Conservation (phyloP, 192 early-diverging fungal species). For the Thoreauomyces humboldtii region DNA sequence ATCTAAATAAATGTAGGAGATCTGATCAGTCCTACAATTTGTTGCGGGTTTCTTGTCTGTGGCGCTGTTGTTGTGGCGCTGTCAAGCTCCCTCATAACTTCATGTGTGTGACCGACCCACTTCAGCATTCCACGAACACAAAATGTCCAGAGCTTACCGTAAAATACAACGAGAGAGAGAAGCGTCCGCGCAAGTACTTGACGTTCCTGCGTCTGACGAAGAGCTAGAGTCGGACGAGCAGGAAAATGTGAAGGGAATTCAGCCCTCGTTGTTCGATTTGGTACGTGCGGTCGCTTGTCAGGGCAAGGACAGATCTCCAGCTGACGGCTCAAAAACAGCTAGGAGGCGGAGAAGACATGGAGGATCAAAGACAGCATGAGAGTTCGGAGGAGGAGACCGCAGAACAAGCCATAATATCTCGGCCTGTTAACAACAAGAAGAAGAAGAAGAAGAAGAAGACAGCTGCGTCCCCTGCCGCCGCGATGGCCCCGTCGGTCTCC, state of each 20-base stretch:
- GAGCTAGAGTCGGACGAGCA: background rate
- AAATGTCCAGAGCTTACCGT: slow-evolving; percentile 22
- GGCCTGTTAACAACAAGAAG: slow-evolving; percentile 63
- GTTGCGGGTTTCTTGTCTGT: too few species aligned
- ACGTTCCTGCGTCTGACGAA: background rate
- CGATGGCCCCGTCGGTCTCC: slow-evolving; percentile 5
- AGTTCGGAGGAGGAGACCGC: background rate
- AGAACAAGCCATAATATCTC: too few species aligned
- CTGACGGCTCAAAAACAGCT: background rate
- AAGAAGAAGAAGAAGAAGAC: slow-evolving; percentile 38
- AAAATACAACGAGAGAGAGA: slow-evolving; percentile 17
- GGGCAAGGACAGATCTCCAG: background rate
- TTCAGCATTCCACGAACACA: background rate
- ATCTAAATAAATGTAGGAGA: too few species aligned
- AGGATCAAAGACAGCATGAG: slow-evolving; percentile 2
- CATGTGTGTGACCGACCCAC: background rate
- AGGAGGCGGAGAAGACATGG: slow-evolving; percentile 2
- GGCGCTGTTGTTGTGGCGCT: too few species aligned
- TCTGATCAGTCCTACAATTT: too few species aligned
- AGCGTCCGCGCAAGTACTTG: background rate
- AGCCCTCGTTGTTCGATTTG: background rate
- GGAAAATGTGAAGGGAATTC: too few species aligned
- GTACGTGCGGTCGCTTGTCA: slow-evolving; percentile 12
- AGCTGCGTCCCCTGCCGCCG: background rate
- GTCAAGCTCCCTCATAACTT: background rate